phyloP scores from a whole-genome alignment of 2,329 filamentous ascomycete species.

The Ascochyta clinopodiicola region DNA sequence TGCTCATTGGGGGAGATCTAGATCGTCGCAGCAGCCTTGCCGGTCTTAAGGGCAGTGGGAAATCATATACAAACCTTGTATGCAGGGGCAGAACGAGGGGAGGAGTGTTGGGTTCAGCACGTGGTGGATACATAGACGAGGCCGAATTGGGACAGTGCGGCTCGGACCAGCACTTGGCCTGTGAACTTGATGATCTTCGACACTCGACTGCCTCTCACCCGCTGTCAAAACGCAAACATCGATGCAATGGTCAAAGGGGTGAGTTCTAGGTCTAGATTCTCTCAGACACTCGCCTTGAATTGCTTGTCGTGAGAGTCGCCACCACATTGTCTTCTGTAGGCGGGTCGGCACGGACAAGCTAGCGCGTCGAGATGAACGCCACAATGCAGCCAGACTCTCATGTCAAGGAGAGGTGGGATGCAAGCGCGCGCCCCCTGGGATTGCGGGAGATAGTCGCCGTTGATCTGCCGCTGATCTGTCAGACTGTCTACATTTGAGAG shows the following conservation, averaged over 20 bases:
- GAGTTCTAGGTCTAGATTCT: neutral
- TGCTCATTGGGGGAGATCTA: neutral
- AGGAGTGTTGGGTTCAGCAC: neutral
- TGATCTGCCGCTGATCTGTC: too few species aligned
- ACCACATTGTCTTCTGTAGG: neutral
- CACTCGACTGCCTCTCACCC: neutral
- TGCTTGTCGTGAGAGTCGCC: neutral
- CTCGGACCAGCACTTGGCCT: neutral
- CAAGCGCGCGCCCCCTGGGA: too few species aligned
- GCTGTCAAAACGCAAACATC: too few species aligned
- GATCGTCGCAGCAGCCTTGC: conserved; percentile 4
- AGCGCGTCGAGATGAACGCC: conserved; percentile 4
- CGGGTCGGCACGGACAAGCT: neutral
- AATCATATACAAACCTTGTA: neutral
- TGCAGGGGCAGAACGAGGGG: neutral
- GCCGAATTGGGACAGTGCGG: conserved; percentile 1
- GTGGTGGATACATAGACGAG: neutral
- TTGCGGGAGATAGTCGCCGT: too few species aligned
- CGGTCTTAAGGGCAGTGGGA: neutral
- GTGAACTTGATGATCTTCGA: neutral
- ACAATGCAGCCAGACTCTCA: conserved; percentile 7
- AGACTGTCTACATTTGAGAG: too few species aligned
- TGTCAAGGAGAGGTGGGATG: too few species aligned
- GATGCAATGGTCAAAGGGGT: neutral
- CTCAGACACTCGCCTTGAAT: neutral